Conservation (phyloP, 2,329 filamentous ascomycete species). For the Pseudofabraea citricarpa region DNA sequence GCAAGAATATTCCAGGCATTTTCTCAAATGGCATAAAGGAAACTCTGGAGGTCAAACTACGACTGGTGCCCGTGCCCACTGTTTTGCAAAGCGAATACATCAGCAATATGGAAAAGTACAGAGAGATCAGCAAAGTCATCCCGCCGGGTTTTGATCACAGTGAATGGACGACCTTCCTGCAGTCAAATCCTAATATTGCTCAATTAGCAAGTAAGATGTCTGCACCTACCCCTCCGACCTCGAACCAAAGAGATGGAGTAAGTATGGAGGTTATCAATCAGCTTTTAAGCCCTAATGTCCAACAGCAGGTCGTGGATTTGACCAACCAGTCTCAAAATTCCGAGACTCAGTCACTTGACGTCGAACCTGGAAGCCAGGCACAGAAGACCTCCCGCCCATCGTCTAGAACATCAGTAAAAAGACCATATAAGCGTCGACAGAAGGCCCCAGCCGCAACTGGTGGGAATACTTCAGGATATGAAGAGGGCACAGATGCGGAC, state of each 20-base stretch:
- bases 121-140: conserved; percentile 51
- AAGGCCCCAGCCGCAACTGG: conserved; percentile 26
- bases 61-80: conserved; percentile 68
- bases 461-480: conserved; percentile 71
- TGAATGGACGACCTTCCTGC: conserved; percentile 75
- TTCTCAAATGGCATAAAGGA: conserved; percentile 81
- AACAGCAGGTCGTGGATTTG: conserved; percentile 14
- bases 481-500: conserved; percentile 49
- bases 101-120: conserved; percentile 55
- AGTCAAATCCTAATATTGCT: conserved; percentile 56
- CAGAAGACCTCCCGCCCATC: conserved; percentile 22
- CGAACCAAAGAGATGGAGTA: conserved; percentile 19
- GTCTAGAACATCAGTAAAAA: conserved; percentile 23
- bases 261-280: conserved; percentile 30
- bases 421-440: conserved; percentile 16
- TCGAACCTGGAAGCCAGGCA: conserved; percentile 7
- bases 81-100: conserved; percentile 54
- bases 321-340: conserved; percentile 12
- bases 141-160: conserved; percentile 61
- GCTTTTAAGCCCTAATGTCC: conserved; percentile 24
- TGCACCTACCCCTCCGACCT: conserved; percentile 3
- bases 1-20: conserved; percentile 77
- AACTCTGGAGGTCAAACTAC: conserved; percentile 88
- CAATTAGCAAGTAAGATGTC: conserved; percentile 26
- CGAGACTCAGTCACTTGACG: conserved; percentile 11